Evolutionary conservation across 2,329 filamentous ascomycete species (phyloP).

Genomic region (Penicillium sp.): DNA sequence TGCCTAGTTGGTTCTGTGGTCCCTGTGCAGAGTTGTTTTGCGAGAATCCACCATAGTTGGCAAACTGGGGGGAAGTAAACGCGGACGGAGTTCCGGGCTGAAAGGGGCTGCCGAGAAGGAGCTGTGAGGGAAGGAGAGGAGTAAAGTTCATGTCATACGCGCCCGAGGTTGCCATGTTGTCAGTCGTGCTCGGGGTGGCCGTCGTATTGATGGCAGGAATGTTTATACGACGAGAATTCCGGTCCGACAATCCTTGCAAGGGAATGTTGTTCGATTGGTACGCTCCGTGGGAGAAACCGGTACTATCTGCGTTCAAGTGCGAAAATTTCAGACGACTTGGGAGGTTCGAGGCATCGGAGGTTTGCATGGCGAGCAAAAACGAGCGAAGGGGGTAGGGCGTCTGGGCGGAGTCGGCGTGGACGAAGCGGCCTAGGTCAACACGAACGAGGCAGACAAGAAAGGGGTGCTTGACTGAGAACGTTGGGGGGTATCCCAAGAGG

Average conservation of each 20-base stretch:
- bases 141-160: conserved; percentile 99
- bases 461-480: conserved; percentile 22
- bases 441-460: conserved; percentile 27
- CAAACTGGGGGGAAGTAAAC: conserved; percentile 90
- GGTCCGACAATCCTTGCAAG: conserved; percentile 80
- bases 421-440: conserved; percentile 26
- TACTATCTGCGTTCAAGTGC: conserved; percentile 71
- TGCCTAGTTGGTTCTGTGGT: conserved; percentile 66
- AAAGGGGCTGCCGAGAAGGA: conserved; percentile 94
- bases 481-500: conserved; percentile 5
- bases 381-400: conserved; percentile 69
- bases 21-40: conserved; percentile 60
- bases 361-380: conserved; percentile 77
- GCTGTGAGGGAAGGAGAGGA: conserved; percentile 88
- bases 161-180: conserved; percentile 83
- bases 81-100: conserved; percentile 90
- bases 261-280: conserved; percentile 78
- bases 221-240: conserved; percentile 80
- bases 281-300: conserved; percentile 89
- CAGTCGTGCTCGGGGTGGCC: conserved; percentile 60
- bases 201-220: conserved; percentile 93
- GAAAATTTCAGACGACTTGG: conserved; percentile 77
- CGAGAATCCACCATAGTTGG: conserved; percentile 79
- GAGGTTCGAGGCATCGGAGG: conserved; percentile 70
- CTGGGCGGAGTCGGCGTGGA: conserved; percentile 55